Evolutionary conservation across 2,329 filamentous ascomycete species (phyloP).

Genomic region (Fusarium nisikadoi): DNA sequence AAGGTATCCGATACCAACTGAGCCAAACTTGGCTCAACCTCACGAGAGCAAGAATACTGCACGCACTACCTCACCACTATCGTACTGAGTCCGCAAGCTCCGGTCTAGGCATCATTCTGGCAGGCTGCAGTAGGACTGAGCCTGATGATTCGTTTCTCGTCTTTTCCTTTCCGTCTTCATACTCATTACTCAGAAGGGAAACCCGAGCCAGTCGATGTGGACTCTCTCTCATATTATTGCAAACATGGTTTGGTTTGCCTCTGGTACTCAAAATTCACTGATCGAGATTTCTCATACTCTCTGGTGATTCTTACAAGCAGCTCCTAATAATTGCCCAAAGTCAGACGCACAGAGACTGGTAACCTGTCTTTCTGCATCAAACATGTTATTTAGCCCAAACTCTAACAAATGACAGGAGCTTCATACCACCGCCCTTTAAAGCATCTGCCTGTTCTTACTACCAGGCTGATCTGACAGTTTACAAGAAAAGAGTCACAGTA

Average conservation of each 20-base stretch:
- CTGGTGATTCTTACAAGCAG: not conserved
- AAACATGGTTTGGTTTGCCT: slow-evolving; percentile 1
- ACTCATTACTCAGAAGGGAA: not conserved
- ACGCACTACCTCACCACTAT: not conserved
- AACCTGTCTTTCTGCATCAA: not conserved
- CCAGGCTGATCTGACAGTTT: not conserved
- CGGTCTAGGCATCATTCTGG: not conserved
- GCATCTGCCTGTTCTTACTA: slow-evolving; percentile 6
- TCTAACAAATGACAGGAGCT: not conserved
- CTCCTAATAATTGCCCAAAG: no score
- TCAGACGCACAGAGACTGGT: not conserved
- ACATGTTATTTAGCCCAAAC: not conserved
- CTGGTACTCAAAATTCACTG: not conserved
- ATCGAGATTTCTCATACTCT: not conserved
- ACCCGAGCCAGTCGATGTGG: not conserved
- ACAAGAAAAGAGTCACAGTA: not conserved
- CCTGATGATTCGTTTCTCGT: not conserved
- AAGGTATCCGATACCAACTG: slow-evolving; percentile 4
- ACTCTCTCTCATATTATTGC: not conserved
- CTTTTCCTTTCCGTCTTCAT: not conserved
- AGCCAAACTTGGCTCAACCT: slow-evolving; percentile 1
- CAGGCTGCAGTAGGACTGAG: not conserved
- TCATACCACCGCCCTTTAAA: not conserved
- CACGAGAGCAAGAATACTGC: not conserved
- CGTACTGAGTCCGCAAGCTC: slow-evolving; percentile 11